Conservation (phyloP, 2,329 filamentous ascomycete species). For the Claviceps sp. region DNA sequence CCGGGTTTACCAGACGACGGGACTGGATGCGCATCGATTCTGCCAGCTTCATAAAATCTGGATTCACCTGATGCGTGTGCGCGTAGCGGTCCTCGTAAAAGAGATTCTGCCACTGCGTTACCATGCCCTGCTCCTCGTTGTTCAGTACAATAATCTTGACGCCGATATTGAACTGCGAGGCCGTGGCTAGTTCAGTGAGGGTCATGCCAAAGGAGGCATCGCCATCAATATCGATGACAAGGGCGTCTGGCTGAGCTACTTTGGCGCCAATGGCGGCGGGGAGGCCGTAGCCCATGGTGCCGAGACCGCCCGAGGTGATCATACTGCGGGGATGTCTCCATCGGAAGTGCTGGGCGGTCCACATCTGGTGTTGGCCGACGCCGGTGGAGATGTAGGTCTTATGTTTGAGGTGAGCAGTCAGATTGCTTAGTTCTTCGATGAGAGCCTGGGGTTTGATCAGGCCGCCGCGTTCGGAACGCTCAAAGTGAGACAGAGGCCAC, state of each 20-base stretch:
- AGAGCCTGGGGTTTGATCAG: constrained; percentile 90
- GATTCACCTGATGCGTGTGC: constrained; percentile 88
- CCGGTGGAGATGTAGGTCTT: constrained; percentile 82
- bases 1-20: constrained; percentile 56
- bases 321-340: constrained; percentile 87
- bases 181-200: constrained; percentile 82
- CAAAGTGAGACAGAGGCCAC: constrained; percentile 75
- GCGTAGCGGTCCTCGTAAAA: constrained; percentile 92
- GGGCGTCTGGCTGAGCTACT: constrained; percentile 56
- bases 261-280: constrained; percentile 91
- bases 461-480: constrained; percentile 60
- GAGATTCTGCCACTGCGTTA: constrained; percentile 95
- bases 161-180: constrained; percentile 88
- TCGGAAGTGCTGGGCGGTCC: constrained; percentile 91
- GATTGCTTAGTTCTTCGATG: constrained; percentile 77
- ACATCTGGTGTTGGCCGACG: constrained; percentile 98
- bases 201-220: constrained; percentile 99
- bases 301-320: constrained; percentile 91
- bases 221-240: constrained; percentile 91
- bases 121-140: constrained; percentile 97
- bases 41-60: constrained; percentile 86
- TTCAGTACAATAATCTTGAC: constrained; percentile 91
- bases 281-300: constrained; percentile 79
- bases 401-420: constrained; percentile 69
- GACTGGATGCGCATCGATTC: constrained; percentile 83